Evolutionary conservation across 2,329 filamentous ascomycete species (phyloP).

Genomic region (Sporothrix inflata): DNA sequence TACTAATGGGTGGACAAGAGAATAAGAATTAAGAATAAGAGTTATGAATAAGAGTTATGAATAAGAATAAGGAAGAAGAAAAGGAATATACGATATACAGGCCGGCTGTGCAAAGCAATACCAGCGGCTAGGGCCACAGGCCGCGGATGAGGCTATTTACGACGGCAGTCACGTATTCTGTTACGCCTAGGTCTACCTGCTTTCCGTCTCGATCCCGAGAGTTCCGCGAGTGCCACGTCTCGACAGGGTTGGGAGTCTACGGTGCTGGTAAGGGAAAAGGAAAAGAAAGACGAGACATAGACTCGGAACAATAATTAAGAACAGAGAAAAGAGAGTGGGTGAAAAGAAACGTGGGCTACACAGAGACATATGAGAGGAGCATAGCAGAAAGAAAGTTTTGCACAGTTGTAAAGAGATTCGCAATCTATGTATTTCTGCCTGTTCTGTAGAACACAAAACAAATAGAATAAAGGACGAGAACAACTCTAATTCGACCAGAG

Average conservation of each 20-base stretch:
- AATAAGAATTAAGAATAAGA: background rate
- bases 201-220: background rate
- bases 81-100: background rate
- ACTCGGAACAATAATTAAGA: background rate
- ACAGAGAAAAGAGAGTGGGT: background rate
- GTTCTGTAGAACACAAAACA: background rate
- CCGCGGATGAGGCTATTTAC: slow-evolving; percentile 14
- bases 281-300: background rate
- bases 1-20: background rate
- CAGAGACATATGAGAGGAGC: background rate
- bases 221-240: background rate
- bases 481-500: background rate
- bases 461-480: background rate
- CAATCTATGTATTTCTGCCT: slow-evolving; percentile 14
- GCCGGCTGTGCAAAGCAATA: background rate
- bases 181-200: background rate
- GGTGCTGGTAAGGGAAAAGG: background rate
- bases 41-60: too few relatives aligned
- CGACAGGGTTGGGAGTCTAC: background rate
- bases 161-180: background rate
- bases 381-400: background rate
- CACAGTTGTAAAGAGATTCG: background rate
- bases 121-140: background rate
- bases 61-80: background rate
- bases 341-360: background rate